Evolutionary conservation across 2,329 filamentous ascomycete genomes (phyloP).

Genomic region (Alternaria sp.): DNA sequence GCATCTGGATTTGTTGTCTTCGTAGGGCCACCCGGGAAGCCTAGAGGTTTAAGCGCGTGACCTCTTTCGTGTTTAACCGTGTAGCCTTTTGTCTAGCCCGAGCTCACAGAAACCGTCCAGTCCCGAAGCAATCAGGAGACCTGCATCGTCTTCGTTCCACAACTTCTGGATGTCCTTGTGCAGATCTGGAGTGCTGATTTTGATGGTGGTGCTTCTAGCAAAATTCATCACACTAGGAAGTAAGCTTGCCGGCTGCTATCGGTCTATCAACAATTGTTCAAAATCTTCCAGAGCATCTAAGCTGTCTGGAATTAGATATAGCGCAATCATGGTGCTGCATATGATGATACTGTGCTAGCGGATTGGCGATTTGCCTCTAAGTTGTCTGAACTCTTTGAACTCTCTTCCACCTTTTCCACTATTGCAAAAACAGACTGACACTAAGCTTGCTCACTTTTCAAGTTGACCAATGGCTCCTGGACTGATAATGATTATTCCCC

Average conservation of each 20-base stretch:
- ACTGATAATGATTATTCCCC: background rate
- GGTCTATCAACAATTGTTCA: background rate
- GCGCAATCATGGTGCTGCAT: fast-evolving
- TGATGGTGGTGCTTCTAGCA: background rate
- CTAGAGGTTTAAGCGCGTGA: background rate
- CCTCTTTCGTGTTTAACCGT: background rate
- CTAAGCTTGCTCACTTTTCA: background rate
- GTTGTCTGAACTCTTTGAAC: background rate
- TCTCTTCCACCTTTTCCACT: background rate
- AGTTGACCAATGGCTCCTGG: fast-evolving
- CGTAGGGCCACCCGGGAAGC: fast-evolving
- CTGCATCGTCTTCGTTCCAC: background rate
- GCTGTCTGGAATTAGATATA: no score
- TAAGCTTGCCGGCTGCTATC: background rate
- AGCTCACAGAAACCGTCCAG: background rate
- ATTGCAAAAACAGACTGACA: background rate
- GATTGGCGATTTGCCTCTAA: no score
- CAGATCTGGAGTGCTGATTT: background rate
- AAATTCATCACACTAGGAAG: background rate
- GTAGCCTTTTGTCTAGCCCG: background rate
- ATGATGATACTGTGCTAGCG: background rate
- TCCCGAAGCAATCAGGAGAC: background rate
- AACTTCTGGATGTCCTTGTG: background rate
- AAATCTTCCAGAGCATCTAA: fast-evolving
- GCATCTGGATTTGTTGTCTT: background rate